Percentiles rank a stretch among this genome's conserved stretches.
These are phyloP conservation scores for Teunomyces kruisii DNA, from an alignment of 805 yeast genomes.

Conservation along the genomic window DNA sequence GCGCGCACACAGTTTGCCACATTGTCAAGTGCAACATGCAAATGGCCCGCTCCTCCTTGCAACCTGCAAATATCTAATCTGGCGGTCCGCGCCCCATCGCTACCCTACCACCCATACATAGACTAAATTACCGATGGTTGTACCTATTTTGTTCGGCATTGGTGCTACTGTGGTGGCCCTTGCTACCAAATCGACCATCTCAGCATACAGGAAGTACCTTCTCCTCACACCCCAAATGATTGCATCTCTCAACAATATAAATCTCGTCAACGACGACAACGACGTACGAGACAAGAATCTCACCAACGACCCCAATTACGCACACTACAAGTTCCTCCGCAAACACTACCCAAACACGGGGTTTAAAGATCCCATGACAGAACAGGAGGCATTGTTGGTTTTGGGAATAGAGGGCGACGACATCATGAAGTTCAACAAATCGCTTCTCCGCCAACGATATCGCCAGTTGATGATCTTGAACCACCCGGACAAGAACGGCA, in stretches of 20 bases:
- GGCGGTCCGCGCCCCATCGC: not conserved
- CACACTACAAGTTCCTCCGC: slow-evolving; percentile 16
- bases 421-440: slow-evolving; percentile 24
- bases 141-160: slow-evolving; percentile 55
- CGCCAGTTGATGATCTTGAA: slow-evolving; percentile 39
- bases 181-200: slow-evolving; percentile 34
- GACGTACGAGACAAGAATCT: slow-evolving; percentile 4
- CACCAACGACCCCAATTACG: slow-evolving; percentile 9
- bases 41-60: not conserved
- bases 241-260: slow-evolving; percentile 33
- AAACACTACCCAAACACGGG: slow-evolving; percentile 24
- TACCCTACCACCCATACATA: not conserved
- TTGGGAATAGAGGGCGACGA: slow-evolving; percentile 44
- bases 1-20: no score
- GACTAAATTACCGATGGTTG: slow-evolving; percentile 17
- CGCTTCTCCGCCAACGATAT: slow-evolving; percentile 32
- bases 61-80: not conserved
- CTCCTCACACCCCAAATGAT: slow-evolving; percentile 34
- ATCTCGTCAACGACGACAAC: slow-evolving; percentile 9
- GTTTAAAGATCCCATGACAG: slow-evolving; percentile 40
- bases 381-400: slow-evolving; percentile 40
- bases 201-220: slow-evolving; percentile 29
- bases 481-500: slow-evolving; percentile 45
- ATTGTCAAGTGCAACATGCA: no score
- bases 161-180: slow-evolving; percentile 54